phyloP scores from a whole-genome alignment of 2,329 filamentous ascomycete species.

The Neoarthrinium moseri region DNA sequence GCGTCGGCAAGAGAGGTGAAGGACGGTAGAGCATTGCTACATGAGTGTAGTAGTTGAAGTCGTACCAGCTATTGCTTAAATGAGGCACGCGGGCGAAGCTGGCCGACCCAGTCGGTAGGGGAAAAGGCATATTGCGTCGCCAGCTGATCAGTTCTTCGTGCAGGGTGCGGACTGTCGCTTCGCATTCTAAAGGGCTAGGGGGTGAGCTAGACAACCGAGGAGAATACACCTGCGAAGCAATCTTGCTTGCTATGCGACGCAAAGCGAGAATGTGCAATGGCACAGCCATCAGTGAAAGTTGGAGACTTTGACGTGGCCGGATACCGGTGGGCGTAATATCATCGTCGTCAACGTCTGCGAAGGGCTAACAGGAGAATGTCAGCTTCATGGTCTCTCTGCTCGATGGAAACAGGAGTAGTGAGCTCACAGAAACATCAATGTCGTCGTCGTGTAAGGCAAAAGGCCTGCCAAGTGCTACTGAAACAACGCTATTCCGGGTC shows the following conservation, averaged over 20 bases:
- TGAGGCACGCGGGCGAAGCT: constrained; percentile 38
- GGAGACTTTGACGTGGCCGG: background rate
- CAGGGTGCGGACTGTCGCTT: constrained; percentile 30
- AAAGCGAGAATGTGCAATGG: background rate
- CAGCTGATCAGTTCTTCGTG: constrained; percentile 41
- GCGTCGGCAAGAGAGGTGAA: constrained; percentile 37
- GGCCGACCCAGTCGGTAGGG: constrained; percentile 38
- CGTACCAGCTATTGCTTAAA: constrained; percentile 42
- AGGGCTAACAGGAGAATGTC: background rate
- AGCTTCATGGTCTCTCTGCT: background rate
- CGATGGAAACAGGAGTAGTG: background rate
- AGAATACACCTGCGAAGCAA: background rate
- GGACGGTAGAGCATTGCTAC: constrained; percentile 43
- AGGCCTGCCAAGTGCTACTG: constrained; percentile 40
- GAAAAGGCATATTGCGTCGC: constrained; percentile 43
- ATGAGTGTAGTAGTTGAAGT: constrained; percentile 47
- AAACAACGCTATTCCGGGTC: constrained; percentile 45
- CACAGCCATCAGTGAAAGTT: background rate
- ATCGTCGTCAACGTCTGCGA: background rate
- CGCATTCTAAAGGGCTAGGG: constrained; percentile 20
- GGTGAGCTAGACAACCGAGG: background rate
- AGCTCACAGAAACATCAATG: constrained; percentile 23
- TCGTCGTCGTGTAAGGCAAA: constrained; percentile 46
- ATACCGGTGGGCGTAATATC: background rate
- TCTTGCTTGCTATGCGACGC: background rate